phyloP scores from a whole-genome alignment of 1,284 basidiomycete species.

The Leccinum fuscescens region DNA sequence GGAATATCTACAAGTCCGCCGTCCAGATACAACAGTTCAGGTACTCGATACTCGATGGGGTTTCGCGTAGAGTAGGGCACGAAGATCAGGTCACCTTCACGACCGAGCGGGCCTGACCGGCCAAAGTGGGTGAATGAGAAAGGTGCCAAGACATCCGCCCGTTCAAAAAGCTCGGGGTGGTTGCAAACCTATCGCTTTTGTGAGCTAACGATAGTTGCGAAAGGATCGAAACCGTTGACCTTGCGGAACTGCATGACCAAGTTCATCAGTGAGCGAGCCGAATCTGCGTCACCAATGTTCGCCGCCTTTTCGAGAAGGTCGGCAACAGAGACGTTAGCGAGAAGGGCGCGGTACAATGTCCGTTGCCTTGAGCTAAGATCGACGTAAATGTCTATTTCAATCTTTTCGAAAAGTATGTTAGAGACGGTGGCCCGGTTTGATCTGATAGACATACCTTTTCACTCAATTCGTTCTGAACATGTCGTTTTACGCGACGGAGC shows the following conservation, averaged over 20 bases:
- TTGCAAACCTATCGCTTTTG: conserved; percentile 80
- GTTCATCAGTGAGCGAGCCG: conserved; percentile 95
- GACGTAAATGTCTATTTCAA: conserved; percentile 95
- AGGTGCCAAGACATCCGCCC: conserved; percentile 93
- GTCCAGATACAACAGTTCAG: conserved; percentile 76
- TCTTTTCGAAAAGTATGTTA: conserved; percentile 48
- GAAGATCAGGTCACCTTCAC: conserved; percentile 84
- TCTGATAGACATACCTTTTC: conserved; percentile 72
- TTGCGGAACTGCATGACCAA: conserved; percentile 99
- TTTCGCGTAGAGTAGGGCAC: conserved; percentile 86
- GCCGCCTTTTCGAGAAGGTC: conserved; percentile 94
- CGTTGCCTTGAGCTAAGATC: conserved; percentile 94
- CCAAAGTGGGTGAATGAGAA: conserved; percentile 88
- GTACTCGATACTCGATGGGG: conserved; percentile 80
- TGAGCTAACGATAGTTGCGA: conserved; percentile 4
- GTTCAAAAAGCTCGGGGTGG: conserved; percentile 97
- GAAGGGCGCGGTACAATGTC: conserved; percentile 86
- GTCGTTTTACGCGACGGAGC: conserved; percentile 95
- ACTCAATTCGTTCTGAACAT: conserved; percentile 99
- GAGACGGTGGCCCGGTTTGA: neutral
- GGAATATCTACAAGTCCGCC: conserved; percentile 77
- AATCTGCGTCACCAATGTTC: conserved; percentile 85
- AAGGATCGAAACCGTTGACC: conserved; percentile 39
- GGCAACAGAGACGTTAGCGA: conserved; percentile 92
- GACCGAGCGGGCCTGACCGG: conserved; percentile 74